A percentile compares a stretch with the other conserved stretches of the same genome.
These are phyloP conservation scores for Colletotrichum sojae DNA, from an alignment of 2,329 filamentous ascomycete species.

Conservation along the genomic window DNA sequence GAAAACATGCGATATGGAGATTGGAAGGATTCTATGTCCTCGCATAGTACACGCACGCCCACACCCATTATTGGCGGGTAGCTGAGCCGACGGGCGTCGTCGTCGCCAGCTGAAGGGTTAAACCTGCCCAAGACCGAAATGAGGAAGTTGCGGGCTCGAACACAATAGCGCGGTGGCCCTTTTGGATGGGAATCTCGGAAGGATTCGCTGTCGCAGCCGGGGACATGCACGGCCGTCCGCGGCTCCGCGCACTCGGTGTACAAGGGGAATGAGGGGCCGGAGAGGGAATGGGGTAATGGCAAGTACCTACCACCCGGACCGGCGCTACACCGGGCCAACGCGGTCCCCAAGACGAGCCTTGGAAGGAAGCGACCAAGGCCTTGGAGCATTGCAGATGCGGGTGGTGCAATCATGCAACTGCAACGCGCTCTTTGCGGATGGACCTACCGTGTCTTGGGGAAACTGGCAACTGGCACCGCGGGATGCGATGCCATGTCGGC, in stretches of 20 bases:
- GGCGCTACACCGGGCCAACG: no score
- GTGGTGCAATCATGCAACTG: background rate
- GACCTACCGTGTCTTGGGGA: background rate
- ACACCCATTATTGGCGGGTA: no score
- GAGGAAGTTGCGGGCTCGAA: slow-evolving; percentile 2
- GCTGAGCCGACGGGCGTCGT: no score
- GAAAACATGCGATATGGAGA: no score
- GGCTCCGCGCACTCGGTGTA: background rate
- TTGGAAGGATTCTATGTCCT: no score
- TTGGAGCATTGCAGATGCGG: background rate
- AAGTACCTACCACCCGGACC: no score
- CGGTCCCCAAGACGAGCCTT: background rate
- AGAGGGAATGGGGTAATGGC: background rate
- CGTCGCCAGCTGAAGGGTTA: background rate
- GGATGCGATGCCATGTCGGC: no score
- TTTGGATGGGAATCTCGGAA: background rate
- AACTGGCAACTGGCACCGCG: no score
- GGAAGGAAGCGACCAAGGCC: background rate
- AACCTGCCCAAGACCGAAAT: slow-evolving; percentile 11
- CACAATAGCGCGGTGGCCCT: background rate
- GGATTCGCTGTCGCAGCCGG: background rate
- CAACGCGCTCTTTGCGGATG: background rate
- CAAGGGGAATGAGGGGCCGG: background rate
- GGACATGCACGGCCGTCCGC: background rate
- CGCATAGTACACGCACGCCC: no score